Evolutionary conservation across 2,329 filamentous ascomycete species (phyloP), one percentile per base, ranked within the genome.

Genomic region (Clonostachys sp.): DNA sequence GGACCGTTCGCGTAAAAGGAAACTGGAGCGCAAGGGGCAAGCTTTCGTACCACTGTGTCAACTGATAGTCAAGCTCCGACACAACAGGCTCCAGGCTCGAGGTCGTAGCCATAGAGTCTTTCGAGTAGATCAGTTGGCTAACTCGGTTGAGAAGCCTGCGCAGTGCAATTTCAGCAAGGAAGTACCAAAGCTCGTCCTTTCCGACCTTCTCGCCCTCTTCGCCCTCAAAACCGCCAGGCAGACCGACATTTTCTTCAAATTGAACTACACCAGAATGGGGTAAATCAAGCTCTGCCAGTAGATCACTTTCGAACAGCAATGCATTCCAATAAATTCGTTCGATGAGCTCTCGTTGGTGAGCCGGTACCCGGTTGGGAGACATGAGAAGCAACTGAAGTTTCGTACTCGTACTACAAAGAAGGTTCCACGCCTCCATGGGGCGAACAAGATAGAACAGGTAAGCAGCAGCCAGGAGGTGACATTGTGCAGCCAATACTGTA

Each of bases 291-390:
- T 92, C 88, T 9, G 87, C 86, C 5, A 91, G 74, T 38, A 92
- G 74, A 60, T 92, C 88, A 59, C 83, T 91, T 64, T 92, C 88
- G 50, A 90, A 89, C 45, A 92, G 78, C 3, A 91, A 71, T 4
- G 87, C 77, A 56, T 94, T 92, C 89, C 89, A 94, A 68, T 90
- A 94, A 13, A 92, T 85, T 44, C 89, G 76, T 64, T 90, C 86
- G 43, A 83, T 82, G 33, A 92, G 66, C 61, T 91, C 87, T 56
- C 83, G 78, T 60, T 89, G 84, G 34, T 84, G 81, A 5, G 81
- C 71, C 1, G 86, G 86, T 1, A 92, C 78, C 46, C 86, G 78
- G 51, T 80, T 84, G 12, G 87, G 86, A 3, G 84, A 81, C 67
- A 87, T 89, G 41, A 92, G 75, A 34, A 92, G 74, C 18, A 94